Evolutionary conservation across 2,329 filamentous ascomycete species (phyloP).

Genomic region (Fusarium staphyleae): DNA sequence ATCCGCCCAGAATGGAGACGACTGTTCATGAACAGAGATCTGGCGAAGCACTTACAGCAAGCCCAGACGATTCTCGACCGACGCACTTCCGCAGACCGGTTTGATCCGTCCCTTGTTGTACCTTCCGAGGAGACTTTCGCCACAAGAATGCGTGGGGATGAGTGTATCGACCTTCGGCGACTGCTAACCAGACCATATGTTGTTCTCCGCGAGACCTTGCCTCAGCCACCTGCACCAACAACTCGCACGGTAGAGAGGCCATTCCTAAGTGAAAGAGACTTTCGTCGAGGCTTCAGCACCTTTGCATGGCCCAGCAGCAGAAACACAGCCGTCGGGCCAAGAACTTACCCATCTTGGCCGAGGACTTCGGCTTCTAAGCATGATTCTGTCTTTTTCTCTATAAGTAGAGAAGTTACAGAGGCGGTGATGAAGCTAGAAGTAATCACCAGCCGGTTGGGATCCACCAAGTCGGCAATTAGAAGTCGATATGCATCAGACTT

Average conservation of each 20-base stretch:
- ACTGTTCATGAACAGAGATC: slow-evolving; percentile 33
- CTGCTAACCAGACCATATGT: slow-evolving; percentile 28
- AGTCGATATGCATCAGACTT: slow-evolving; percentile 31
- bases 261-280: slow-evolving; percentile 14
- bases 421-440: slow-evolving; percentile 10
- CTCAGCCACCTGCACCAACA: neutral
- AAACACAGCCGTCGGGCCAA: neutral
- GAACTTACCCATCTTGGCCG: neutral
- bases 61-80: slow-evolving; percentile 34
- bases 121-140: slow-evolving; percentile 27
- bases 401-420: slow-evolving; percentile 1
- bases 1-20: slow-evolving; percentile 40
- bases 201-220: neutral
- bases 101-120: slow-evolving; percentile 16
- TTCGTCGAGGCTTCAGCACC: neutral
- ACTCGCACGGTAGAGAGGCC: slow-evolving; percentile 8
- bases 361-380: neutral
- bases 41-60: slow-evolving; percentile 25
- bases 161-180: slow-evolving; percentile 26
- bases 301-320: slow-evolving; percentile 9
- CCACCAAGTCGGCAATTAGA: slow-evolving; percentile 29
- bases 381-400: slow-evolving; percentile 5
- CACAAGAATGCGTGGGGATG: slow-evolving; percentile 28
- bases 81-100: slow-evolving; percentile 16
- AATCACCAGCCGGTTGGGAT: slow-evolving; percentile 17